Base-by-base conservation (phyloP, 2,329 filamentous ascomycete genomes). In the Lachnellula occidentalis region DNA sequence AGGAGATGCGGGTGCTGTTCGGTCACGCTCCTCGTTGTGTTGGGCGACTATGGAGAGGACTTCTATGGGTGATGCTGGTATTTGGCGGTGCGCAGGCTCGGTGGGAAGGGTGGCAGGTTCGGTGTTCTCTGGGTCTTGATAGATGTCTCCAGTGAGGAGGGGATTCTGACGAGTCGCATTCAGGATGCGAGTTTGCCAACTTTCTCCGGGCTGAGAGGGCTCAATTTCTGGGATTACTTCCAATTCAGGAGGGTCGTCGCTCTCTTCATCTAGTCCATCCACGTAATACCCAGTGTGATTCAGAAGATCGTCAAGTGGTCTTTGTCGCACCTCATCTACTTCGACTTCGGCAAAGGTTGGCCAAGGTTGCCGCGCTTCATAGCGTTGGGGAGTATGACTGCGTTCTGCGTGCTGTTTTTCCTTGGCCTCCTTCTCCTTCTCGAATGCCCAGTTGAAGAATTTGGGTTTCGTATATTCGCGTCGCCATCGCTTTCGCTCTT, bases 401-500 rank as follows among this genome's bases (percentile, higher is more conserved):
- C 45, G 34, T 41, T 51, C 39, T 39, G 37, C 43, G 19, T 27
- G 45, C 48, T 54, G 54, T 24, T 51, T 36, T 27, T 43, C 47
- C 42, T 58, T 57, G 7, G 36, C 15, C 14, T 54, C 56, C 21
- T 58, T 48, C 17, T 64, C 52, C 45, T 55, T 54, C 22, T 57
- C 57, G 27, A 58, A 51, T 22, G 69, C 63, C 59, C 66, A 68
- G n/a, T 60, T 53, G 22, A 71, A 66, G 48, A 73, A 66, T 4
- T 73, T 69, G 9, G 79, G 67, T 2, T 69, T 66, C 27, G 74
- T 73, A 46, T 82, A 76, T 24, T 77, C 71, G 53, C 73, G 71
- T 41, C 75, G 75, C 66, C 76, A 83, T 58, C 75, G 78, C 51
- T 83, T 76, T 39, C 90, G 82, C 53, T 82, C 76, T 9, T 74